Conservation (phyloP, 2,329 filamentous ascomycete species). For the Dothiorella sarmentorum region DNA sequence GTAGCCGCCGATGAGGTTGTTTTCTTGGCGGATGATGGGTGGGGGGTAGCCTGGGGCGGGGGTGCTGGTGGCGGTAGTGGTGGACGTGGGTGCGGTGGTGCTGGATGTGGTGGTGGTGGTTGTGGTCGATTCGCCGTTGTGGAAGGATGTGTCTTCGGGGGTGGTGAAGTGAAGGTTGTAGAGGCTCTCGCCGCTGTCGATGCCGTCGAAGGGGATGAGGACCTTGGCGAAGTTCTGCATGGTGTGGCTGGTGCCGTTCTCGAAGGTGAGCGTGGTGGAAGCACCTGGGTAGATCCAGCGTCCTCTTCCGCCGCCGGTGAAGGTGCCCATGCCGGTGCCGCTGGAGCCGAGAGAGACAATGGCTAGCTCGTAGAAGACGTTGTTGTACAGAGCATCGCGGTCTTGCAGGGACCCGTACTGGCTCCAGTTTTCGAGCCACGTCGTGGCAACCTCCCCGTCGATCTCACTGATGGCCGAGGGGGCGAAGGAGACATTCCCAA, state of each 20-base stretch:
- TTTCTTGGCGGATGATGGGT: constrained; percentile 37
- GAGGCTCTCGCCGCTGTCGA: constrained; percentile 41
- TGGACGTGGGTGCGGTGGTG: constrained; percentile 23
- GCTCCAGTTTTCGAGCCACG: constrained; percentile 47
- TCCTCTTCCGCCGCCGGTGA: constrained; percentile 44
- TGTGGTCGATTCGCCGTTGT: constrained; percentile 3
- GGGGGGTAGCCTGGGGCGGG: constrained; percentile 43
- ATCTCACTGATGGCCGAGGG: constrained; percentile 55
- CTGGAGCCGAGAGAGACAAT: constrained; percentile 40
- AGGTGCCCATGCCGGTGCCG: constrained; percentile 43
- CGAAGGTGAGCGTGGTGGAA: constrained; percentile 44
- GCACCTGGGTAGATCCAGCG: constrained; percentile 43
- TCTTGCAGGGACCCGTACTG: constrained; percentile 52
- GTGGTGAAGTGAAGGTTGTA: constrained; percentile 38
- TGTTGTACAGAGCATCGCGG: constrained; percentile 53
- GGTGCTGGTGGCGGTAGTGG: constrained; percentile 20
- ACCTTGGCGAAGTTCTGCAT: constrained; percentile 45
- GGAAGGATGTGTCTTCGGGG: constrained; percentile 19
- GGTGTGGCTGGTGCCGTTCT: constrained; percentile 40
- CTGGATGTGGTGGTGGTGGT: background rate
- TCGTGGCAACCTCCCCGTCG: constrained; percentile 52
- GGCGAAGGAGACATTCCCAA: constrained; percentile 42
- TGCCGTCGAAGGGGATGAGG: constrained; percentile 36
- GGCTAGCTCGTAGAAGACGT: constrained; percentile 46
- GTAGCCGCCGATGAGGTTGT: constrained; percentile 45